Conservation (phyloP, 2,329 filamentous ascomycete species). For the Penicillium sp. region DNA sequence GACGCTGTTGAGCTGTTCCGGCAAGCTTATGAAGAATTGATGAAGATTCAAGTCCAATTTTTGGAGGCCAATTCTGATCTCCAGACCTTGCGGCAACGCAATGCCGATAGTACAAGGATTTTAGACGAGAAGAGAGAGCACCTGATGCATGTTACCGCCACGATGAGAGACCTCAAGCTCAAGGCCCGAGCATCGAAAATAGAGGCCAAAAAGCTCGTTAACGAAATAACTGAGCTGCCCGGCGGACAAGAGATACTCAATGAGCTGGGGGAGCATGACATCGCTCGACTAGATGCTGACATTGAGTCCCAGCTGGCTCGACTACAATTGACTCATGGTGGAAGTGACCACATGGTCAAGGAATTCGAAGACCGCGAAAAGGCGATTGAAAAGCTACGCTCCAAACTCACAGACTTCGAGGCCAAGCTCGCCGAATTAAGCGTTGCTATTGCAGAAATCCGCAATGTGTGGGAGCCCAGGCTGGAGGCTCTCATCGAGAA, state of each 20-base stretch:
- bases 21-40: conserved; percentile 61
- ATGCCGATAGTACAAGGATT: conserved; percentile 55
- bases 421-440: conserved; percentile 58
- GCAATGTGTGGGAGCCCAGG: conserved; percentile 76
- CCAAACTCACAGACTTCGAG: conserved; percentile 59
- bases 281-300: conserved; percentile 69
- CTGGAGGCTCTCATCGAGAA: conserved; percentile 75
- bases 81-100: conserved; percentile 66
- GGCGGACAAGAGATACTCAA: conserved; percentile 42
- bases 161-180: conserved; percentile 35
- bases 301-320: conserved; percentile 73
- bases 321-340: conserved; percentile 77
- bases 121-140: conserved; percentile 46
- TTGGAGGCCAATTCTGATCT: conserved; percentile 85
- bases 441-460: conserved; percentile 65
- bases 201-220: conserved; percentile 20
- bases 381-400: conserved; percentile 68
- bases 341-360: conserved; percentile 72
- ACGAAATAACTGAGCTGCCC: conserved; percentile 18
- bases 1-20: conserved; percentile 65
- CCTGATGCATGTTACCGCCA: conserved; percentile 34
- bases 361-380: conserved; percentile 74
- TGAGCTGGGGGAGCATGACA: conserved; percentile 53
- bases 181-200: conserved; percentile 18
- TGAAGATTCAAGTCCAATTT: conserved; percentile 69